A percentile compares a stretch with the other conserved stretches of the same genome.
Conservation (phyloP, 371 early-diverging fungal species). For the Circinella minor region DNA sequence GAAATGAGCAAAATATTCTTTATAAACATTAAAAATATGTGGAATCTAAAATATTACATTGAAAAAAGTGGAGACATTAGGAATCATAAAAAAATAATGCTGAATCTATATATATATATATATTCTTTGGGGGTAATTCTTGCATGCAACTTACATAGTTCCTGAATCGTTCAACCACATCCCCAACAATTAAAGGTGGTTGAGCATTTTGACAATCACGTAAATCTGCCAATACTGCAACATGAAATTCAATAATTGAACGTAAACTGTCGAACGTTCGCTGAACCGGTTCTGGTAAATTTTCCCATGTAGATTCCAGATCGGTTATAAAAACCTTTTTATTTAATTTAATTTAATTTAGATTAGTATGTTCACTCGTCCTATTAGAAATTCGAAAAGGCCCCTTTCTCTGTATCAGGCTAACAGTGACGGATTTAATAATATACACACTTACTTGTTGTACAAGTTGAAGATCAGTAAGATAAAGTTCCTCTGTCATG, state of each 20-base stretch:
- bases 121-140: neutral
- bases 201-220: constrained; percentile 26
- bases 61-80: neutral
- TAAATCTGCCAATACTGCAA: constrained; percentile 36
- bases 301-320: constrained; percentile 39
- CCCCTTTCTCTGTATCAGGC: no score
- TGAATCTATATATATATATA: neutral
- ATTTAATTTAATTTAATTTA: neutral
- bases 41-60: neutral
- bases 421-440: no score
- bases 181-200: constrained; percentile 26
- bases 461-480: constrained; percentile 60
- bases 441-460: constrained; percentile 47
- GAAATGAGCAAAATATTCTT: constrained; percentile 39
- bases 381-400: no score
- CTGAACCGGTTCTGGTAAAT: constrained; percentile 52
- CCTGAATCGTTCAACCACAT: constrained; percentile 35
- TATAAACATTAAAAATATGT: constrained; percentile 18
- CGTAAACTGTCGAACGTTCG: constrained; percentile 62
- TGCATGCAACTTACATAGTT: constrained; percentile 20
- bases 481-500: constrained; percentile 65
- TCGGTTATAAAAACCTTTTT: constrained; percentile 57
- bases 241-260: constrained; percentile 53
- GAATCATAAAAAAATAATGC: constrained; percentile 1
- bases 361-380: neutral